Conservation (phyloP, 495 filamentous ascomycete species). For the Penicillium lagena region DNA sequence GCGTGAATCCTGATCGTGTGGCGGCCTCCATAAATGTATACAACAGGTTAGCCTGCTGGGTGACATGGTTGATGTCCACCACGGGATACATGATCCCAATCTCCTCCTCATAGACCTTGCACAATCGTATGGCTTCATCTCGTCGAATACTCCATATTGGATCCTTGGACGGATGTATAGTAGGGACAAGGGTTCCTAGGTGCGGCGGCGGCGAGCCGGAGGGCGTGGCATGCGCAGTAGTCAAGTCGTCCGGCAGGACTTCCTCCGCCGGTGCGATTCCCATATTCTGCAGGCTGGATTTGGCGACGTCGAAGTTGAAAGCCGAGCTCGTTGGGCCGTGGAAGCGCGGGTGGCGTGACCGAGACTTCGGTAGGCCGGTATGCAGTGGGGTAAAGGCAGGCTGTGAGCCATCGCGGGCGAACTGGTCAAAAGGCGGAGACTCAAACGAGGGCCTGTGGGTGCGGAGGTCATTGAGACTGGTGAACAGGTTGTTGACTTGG, state of each 20-base stretch:
- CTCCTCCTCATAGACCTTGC: conserved; percentile 72
- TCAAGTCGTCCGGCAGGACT: conserved; percentile 44
- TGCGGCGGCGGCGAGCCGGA: conserved; percentile 47
- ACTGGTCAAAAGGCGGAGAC: conserved; percentile 29
- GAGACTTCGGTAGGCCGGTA: conserved; percentile 25
- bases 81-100: conserved; percentile 84
- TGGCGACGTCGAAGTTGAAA: conserved; percentile 82
- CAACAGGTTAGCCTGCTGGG: conserved; percentile 56
- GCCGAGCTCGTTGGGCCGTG: conserved; percentile 81
- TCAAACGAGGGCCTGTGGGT: conserved; percentile 29
- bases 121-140: conserved; percentile 66
- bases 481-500: conserved; percentile 72
- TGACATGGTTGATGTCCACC: conserved; percentile 60
- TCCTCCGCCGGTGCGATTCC: neutral
- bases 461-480: conserved; percentile 60
- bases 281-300: conserved; percentile 83
- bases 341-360: conserved; percentile 56
- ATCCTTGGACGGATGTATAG: conserved; percentile 50
- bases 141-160: conserved; percentile 68
- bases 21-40: conserved; percentile 69
- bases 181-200: conserved; percentile 28
- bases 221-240: conserved; percentile 43
- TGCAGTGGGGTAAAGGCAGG: conserved; percentile 29
- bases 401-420: conserved; percentile 33
- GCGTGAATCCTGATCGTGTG: conserved; percentile 48